Percentiles rank a stretch among this genome's conserved stretches.
These are phyloP conservation scores for Cercospora sesami DNA, from an alignment of 2,329 filamentous ascomycete species.

Conservation along the genomic window DNA sequence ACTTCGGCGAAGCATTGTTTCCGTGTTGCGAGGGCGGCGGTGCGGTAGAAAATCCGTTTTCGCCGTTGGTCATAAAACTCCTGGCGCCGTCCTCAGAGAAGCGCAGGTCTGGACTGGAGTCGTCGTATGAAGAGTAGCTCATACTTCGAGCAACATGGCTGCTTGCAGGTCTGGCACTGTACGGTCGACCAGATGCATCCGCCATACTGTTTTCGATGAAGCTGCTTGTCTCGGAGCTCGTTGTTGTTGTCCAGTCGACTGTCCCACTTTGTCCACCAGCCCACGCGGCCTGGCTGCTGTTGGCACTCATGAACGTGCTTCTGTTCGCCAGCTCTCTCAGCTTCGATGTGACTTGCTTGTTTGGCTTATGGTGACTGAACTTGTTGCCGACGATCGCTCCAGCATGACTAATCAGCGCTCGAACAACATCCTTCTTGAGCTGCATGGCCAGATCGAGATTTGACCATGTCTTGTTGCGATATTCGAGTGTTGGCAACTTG, in stretches of 20 bases:
- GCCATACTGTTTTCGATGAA: conserved; percentile 24
- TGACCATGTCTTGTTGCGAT: conserved; percentile 98
- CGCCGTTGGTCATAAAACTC: conserved; percentile 2
- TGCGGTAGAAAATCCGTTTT: not conserved
- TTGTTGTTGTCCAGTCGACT: conserved; percentile 24
- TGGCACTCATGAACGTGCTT: conserved; percentile 59
- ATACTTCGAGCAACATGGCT: conserved; percentile 34
- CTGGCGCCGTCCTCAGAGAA: conserved; percentile 8
- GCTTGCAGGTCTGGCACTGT: conserved; percentile 31
- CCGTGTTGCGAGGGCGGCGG: not conserved
- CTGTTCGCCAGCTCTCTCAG: conserved; percentile 82
- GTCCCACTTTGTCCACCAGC: conserved; percentile 11
- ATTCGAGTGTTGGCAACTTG: conserved; percentile 88
- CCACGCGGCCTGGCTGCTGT: conserved; percentile 16
- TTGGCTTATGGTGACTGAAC: conserved; percentile 83
- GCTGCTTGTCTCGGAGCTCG: conserved; percentile 32
- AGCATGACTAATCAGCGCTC: conserved; percentile 89
- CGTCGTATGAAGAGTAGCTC: conserved; percentile 25
- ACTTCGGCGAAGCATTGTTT: conserved; percentile 12
- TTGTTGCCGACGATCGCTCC: conserved; percentile 98
- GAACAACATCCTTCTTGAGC: conserved; percentile 91
- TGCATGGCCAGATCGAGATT: conserved; percentile 91
- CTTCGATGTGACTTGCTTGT: conserved; percentile 72
- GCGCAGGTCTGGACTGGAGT: conserved; percentile 25
- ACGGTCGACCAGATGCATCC: conserved; percentile 32